phyloP scores from a whole-genome alignment of 495 filamentous ascomycete genomes.

The Viridothelium virens region DNA sequence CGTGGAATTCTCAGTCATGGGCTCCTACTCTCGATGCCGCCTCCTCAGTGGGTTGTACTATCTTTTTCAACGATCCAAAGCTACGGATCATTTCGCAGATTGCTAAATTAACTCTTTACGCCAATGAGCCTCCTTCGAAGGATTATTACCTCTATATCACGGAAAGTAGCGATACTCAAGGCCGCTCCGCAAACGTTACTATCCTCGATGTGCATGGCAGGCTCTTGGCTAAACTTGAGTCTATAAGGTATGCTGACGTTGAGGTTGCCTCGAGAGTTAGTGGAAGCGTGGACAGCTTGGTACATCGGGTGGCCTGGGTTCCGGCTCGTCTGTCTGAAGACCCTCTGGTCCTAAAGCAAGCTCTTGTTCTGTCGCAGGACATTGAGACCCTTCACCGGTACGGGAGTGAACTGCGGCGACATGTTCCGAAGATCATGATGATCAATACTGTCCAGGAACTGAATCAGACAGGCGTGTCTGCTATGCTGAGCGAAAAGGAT shows the following conservation, averaged over 20 bases:
- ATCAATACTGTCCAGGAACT: background rate
- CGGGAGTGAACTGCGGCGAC: background rate
- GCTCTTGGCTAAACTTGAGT: background rate
- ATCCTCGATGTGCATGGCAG: background rate
- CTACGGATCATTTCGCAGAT: constrained; percentile 38
- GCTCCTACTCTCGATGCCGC: constrained; percentile 42
- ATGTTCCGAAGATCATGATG: background rate
- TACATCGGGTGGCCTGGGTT: constrained; percentile 37
- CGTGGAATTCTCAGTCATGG: constrained; percentile 39
- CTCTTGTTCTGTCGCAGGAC: background rate
- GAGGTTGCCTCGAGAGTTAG: constrained; percentile 32
- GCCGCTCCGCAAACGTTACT: background rate
- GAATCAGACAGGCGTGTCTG: background rate
- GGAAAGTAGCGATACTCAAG: background rate
- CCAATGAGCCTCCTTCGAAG: background rate
- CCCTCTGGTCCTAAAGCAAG: constrained; percentile 18
- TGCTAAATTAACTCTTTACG: background rate
- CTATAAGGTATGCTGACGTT: constrained; percentile 40
- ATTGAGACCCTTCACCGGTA: background rate
- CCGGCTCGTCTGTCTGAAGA: constrained; percentile 28
- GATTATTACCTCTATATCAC: background rate
- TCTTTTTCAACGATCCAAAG: constrained; percentile 38
- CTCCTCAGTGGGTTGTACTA: constrained; percentile 41
- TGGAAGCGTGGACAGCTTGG: constrained; percentile 30
- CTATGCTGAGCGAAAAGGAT: background rate